Conservation (phyloP, 306 rosid genomes). For the Nissolia schottii region DNA sequence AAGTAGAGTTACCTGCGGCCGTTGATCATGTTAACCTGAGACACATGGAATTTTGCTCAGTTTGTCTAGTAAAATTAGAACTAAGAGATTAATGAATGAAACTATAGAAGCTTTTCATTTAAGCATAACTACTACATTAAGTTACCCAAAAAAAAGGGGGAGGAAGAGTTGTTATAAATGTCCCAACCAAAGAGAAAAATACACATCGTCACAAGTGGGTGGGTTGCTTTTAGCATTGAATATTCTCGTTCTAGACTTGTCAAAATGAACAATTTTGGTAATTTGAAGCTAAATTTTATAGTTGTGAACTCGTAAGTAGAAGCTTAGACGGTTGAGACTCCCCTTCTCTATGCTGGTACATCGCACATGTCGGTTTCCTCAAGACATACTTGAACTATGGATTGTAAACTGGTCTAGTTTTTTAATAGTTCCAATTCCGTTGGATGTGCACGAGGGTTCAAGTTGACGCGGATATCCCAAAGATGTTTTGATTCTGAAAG, state of each 20-base stretch:
- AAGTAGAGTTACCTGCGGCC: too few species aligned
- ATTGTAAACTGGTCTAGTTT: neutral
- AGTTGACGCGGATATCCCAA: neutral
- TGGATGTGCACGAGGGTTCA: constrained; percentile 9
- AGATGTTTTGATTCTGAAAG: neutral
- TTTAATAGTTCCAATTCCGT: neutral
- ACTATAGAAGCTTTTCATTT: too few species aligned
- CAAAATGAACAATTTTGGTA: neutral
- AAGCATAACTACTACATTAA: too few species aligned
- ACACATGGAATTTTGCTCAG: neutral
- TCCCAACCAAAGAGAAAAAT: too few species aligned
- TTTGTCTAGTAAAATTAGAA: too few species aligned
- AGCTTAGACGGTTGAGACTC: neutral
- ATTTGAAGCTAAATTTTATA: neutral
- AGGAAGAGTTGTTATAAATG: too few species aligned
- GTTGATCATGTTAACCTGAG: neutral
- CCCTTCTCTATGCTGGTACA: neutral
- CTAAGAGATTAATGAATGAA: too few species aligned
- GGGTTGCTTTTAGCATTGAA: too few species aligned
- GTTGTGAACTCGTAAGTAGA: neutral
- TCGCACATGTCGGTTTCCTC: neutral
- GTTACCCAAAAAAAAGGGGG: too few species aligned
- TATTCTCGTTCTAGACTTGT: too few species aligned
- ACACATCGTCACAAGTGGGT: too few species aligned
- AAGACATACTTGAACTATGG: neutral